Percentiles rank a stretch among this genome's conserved stretches.
These are phyloP conservation scores for Isatis tinctoria DNA, from an alignment of 345 rosid genomes.

Conservation along the genomic window DNA sequence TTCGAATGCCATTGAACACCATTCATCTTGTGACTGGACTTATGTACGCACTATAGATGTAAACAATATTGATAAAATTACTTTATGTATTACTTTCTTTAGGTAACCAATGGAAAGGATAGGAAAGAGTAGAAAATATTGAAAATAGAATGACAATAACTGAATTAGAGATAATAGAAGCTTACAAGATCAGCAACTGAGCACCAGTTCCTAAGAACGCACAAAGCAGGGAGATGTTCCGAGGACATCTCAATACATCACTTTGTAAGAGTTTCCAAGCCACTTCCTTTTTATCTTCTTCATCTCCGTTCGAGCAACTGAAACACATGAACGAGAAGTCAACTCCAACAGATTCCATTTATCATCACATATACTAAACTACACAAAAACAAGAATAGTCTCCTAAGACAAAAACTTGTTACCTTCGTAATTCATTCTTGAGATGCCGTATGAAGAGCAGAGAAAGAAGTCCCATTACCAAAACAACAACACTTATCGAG, in stretches of 20 bases:
- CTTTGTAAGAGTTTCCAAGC: constrained; percentile 78
- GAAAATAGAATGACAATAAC: background rate
- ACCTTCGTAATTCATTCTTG: constrained; percentile 70
- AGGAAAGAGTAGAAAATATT: background rate
- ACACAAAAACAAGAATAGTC: background rate
- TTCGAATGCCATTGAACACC: background rate
- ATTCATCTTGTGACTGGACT: background rate
- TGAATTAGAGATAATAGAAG: constrained; percentile 9
- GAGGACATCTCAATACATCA: constrained; percentile 70
- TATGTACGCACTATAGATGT: background rate
- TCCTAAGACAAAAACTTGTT: background rate
- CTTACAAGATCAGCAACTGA: constrained; percentile 75
- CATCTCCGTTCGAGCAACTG: constrained; percentile 61
- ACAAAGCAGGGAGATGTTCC: constrained; percentile 58
- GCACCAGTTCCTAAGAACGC: constrained; percentile 75
- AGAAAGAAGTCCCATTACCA: constrained; percentile 55
- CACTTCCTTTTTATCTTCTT: constrained; percentile 71
- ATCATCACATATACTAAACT: constrained; percentile 1
- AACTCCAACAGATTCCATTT: background rate
- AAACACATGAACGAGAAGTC: constrained; percentile 14
- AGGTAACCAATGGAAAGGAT: background rate
- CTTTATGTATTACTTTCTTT: background rate
- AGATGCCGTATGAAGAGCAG: constrained; percentile 56
- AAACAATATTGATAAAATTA: background rate
- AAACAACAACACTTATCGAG: constrained; percentile 44